Base-by-base conservation (phyloP, 2,329 filamentous ascomycete species). In the Intubia oerlemansii region DNA sequence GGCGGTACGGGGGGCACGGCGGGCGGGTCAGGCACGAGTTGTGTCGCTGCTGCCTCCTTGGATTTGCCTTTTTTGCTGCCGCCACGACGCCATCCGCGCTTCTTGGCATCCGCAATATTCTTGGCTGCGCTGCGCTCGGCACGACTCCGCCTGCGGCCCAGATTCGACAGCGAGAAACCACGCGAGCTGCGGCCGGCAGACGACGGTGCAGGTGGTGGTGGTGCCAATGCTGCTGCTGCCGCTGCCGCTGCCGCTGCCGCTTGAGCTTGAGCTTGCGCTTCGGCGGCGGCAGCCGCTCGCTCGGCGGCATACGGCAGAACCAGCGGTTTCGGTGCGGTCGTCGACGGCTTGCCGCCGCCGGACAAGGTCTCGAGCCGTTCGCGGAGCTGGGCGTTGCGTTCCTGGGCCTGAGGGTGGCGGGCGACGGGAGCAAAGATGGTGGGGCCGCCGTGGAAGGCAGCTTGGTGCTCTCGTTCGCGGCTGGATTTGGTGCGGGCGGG, bases 61-160 rank as follows among this genome's bases (percentile, higher is more conserved):
- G 47, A 53, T 28, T 48, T 49, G 38, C 52, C 57, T 35, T 44
- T 52, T 35, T 47, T 50, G 28, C 41, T 42, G 27, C 53, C 46
- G 19, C 50, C 47, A n/a, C n/a, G n/a, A n/a, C n/a, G n/a, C 33
- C 66, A 72, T 1, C 66, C 66, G 18, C 53, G 55, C 39, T 54
- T 57, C 47, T 59, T 66, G 2, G 66, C 66, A 35, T 71, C 66
- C 12, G 59, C 54, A 17, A 72, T 63, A 38, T 72, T 73, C 46
- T 63, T 69, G 8, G 64, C 57, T 5, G 66, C 66, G 32, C 65
- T 67, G 17, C 64, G 52, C 41, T 66, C 62, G 2, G 66, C 66
- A 23, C 66, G 56, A 39, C 64, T 69, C 21, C 52, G 53, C 16
- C 52, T 54, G 19, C 62, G 49, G n/a, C n/a, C n/a, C n/a, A n/a